Conservation (phyloP, 2,329 filamentous ascomycete genomes). For the Clarireedia homoeocarpa region DNA sequence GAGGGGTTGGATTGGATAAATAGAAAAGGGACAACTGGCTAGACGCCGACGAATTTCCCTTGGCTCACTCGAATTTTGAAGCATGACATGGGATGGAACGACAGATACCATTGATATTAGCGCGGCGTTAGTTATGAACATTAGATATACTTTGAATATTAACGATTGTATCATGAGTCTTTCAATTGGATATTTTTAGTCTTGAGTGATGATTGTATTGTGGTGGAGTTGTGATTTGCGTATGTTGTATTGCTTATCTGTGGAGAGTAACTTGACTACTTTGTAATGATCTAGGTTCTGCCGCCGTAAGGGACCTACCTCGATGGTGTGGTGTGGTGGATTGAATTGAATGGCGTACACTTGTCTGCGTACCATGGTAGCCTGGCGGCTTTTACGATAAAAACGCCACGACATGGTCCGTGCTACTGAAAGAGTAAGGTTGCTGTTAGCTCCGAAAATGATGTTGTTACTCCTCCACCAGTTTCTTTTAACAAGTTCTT, state of each 20-base stretch:
- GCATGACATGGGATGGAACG: constrained; percentile 14
- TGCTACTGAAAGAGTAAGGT: neutral
- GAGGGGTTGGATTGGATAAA: neutral
- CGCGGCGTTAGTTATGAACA: constrained; percentile 18
- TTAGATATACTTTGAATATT: constrained; percentile 26
- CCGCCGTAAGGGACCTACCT: too few species aligned
- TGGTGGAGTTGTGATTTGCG: neutral
- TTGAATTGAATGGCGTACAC: too few species aligned
- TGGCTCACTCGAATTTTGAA: neutral
- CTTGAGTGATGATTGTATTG: neutral
- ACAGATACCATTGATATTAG: constrained; percentile 29
- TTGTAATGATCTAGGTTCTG: too few species aligned
- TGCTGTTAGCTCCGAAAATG: neutral
- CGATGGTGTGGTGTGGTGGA: too few species aligned
- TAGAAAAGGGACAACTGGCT: constrained; percentile 18
- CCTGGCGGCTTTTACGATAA: neutral
- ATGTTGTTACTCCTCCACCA: neutral
- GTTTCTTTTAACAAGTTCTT: neutral
- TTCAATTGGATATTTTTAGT: neutral
- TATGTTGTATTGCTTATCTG: neutral
- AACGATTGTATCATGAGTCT: constrained; percentile 14
- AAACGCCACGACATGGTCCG: neutral
- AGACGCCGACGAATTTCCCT: constrained; percentile 25
- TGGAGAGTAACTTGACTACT: too few species aligned
- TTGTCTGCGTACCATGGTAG: neutral